Percentiles rank a stretch among this genome's conserved stretches.
phyloP scores from a whole-genome alignment of 176 grass and related monocot genomes.

The Microstegium vimineum region DNA sequence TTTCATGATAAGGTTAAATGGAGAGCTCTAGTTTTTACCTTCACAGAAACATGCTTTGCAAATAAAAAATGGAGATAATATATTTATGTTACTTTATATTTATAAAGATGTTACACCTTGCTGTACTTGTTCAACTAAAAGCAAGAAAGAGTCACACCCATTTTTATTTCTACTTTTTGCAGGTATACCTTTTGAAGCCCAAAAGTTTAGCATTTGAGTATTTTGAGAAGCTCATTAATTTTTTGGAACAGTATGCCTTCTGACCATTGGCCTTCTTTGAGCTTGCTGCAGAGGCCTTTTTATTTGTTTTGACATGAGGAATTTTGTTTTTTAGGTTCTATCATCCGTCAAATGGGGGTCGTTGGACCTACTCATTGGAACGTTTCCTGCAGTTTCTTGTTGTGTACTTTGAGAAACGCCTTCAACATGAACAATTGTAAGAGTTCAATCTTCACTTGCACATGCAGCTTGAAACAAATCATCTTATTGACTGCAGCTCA shows the following conservation, averaged over 20 bases:
- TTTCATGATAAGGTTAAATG: neutral
- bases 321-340: constrained; percentile 75
- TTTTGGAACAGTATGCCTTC: constrained; percentile 90
- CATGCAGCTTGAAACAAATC: neutral
- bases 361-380: constrained; percentile 84
- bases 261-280: constrained; percentile 28
- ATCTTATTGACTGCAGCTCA: constrained; percentile 14
- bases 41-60: neutral
- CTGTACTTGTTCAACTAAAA: constrained; percentile 4
- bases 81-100: constrained; percentile 24
- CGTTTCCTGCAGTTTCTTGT: constrained; percentile 78
- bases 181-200: constrained; percentile 91
- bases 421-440: constrained; percentile 86
- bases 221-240: constrained; percentile 86
- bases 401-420: constrained; percentile 76
- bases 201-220: constrained; percentile 58
- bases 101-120: neutral
- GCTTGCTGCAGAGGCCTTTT: constrained; percentile 10
- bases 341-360: constrained; percentile 98
- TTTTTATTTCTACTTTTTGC: constrained; percentile 27
- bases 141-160: neutral
- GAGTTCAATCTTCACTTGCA: constrained; percentile 25
- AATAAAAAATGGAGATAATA: neutral
- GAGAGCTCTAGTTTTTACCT: neutral
- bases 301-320: constrained; percentile 23